A percentile compares a stretch with the other conserved stretches of the same genome.
These are phyloP conservation scores for Pleurotus djamor DNA, from an alignment of 768 basidiomycete species.

Conservation along the genomic window DNA sequence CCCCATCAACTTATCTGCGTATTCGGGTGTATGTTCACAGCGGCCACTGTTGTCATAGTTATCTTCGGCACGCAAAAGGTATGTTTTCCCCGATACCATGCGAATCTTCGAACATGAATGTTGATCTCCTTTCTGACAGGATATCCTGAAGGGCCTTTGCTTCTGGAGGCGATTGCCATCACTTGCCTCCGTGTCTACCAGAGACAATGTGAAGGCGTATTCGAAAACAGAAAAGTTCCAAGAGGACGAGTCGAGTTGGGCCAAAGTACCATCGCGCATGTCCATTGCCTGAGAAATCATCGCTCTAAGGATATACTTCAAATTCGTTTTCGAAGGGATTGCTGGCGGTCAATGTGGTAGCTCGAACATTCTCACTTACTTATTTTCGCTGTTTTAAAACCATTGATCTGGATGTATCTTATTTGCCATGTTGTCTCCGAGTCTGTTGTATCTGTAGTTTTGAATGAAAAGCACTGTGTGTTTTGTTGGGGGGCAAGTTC, in stretches of 20 bases:
- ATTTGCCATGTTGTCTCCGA: no score
- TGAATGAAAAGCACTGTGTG: no score
- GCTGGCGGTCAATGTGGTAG: no score
- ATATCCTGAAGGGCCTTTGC: constrained; percentile 30
- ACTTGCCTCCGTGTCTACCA: neutral
- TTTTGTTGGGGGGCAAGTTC: no score
- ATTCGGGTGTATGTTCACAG: constrained; percentile 19
- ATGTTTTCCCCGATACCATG: constrained; percentile 6
- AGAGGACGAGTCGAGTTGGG: neutral
- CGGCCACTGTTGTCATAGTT: constrained; percentile 38
- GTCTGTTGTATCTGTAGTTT: no score
- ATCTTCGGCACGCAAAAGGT: constrained; percentile 47
- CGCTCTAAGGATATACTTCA: no score
- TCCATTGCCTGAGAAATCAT: no score
- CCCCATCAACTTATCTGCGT: neutral
- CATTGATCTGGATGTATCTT: no score
- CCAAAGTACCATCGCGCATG: neutral
- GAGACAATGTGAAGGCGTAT: neutral
- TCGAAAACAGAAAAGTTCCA: no score
- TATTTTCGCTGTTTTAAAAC: no score
- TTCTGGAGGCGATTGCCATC: constrained; percentile 26
- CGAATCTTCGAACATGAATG: constrained; percentile 8
- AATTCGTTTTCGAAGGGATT: no score
- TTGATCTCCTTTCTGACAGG: constrained; percentile 13
- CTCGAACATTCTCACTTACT: no score